Percentiles rank a stretch among this genome's conserved stretches.
These are phyloP conservation scores for Helichrysum umbraculigerum DNA, from an alignment of 129 eudicot genomes.

Conservation along the genomic window DNA sequence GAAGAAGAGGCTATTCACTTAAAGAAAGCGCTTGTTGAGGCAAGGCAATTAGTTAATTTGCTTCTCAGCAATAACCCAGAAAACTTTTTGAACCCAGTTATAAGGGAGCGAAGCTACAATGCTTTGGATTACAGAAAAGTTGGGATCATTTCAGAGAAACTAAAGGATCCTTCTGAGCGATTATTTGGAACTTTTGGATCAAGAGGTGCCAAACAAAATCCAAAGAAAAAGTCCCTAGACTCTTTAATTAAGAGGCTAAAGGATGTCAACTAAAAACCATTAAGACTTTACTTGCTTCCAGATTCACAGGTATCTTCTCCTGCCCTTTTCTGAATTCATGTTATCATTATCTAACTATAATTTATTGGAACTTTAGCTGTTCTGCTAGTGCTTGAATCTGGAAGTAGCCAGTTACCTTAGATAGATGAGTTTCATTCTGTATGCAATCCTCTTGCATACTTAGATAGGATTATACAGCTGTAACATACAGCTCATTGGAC, in stretches of 20 bases:
- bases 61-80: constrained; percentile 94
- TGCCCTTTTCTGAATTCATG: constrained; percentile 23
- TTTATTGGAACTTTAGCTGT: constrained; percentile 22
- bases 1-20: constrained; percentile 70
- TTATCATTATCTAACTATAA: constrained; percentile 19
- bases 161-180: constrained; percentile 87
- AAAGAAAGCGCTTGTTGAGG: constrained; percentile 76
- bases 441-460: constrained; percentile 20
- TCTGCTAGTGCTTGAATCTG: constrained; percentile 20
- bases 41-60: constrained; percentile 82
- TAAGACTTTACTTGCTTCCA: constrained; percentile 22
- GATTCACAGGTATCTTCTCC: constrained; percentile 35
- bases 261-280: constrained; percentile 72
- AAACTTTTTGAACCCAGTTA: constrained; percentile 86
- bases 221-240: constrained; percentile 89
- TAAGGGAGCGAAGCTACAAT: constrained; percentile 88
- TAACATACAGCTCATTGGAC: neutral
- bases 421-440: constrained; percentile 37
- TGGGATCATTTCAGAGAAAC: constrained; percentile 77
- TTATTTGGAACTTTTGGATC: constrained; percentile 85
- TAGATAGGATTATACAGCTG: constrained; percentile 14
- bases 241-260: constrained; percentile 88
- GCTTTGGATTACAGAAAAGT: constrained; percentile 93
- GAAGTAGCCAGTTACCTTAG: constrained; percentile 21
- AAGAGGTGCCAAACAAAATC: constrained; percentile 83